Percentiles rank a stretch among this genome's conserved stretches.
phyloP scores from a whole-genome alignment of 192 early-diverging fungal species.

The Coemansia sp. region DNA sequence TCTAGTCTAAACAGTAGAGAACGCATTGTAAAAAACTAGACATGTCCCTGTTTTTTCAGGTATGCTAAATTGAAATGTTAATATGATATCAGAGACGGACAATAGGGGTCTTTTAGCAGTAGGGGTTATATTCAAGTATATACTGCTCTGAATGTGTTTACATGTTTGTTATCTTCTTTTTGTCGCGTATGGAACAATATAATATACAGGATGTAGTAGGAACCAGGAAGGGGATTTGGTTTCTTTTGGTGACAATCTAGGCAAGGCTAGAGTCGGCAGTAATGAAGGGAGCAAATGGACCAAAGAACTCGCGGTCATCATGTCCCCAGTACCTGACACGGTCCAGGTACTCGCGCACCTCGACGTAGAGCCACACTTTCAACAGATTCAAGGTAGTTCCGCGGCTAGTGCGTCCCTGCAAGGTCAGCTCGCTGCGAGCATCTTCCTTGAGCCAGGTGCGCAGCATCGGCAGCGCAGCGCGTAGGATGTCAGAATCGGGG shows the following conservation, averaged over 20 bases:
- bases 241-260: background rate
- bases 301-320: conserved; percentile 51
- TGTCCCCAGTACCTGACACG: conserved; percentile 41
- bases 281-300: conserved; percentile 46
- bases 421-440: conserved; percentile 27
- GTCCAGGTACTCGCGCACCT: conserved; percentile 48
- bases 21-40: background rate
- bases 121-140: background rate
- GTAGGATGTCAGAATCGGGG: conserved; percentile 87
- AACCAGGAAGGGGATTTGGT: background rate
- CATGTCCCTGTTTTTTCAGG: background rate
- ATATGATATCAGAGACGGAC: conserved; percentile 1
- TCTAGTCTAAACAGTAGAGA: background rate
- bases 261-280: conserved; percentile 34
- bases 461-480: conserved; percentile 73
- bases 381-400: conserved; percentile 31
- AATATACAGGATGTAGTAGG: background rate
- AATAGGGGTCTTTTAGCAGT: background rate
- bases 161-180: no score
- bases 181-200: background rate
- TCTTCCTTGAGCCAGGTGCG: conserved; percentile 56
- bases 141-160: no score
- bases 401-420: conserved; percentile 2
- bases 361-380: conserved; percentile 51
- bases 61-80: background rate